Percentiles rank a stretch among this genome's conserved stretches.
These are phyloP conservation scores for Piedraia hortae DNA, from an alignment of 2,329 filamentous ascomycete genomes.

Conservation along the genomic window DNA sequence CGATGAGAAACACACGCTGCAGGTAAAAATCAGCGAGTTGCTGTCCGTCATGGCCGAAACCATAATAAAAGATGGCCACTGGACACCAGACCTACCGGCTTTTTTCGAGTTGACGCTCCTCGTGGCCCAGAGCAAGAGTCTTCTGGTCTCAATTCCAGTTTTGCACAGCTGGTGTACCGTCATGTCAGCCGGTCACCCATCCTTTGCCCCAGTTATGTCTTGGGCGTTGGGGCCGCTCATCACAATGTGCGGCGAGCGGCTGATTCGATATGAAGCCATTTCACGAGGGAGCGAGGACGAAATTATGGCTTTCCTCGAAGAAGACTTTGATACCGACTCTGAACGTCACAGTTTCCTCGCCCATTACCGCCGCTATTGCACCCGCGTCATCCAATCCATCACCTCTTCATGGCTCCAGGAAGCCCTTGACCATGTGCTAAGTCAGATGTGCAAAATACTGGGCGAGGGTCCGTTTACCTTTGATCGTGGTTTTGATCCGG, in stretches of 20 bases:
- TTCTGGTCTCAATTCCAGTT: slow-evolving; percentile 79
- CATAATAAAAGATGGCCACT: neutral
- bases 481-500: slow-evolving; percentile 31
- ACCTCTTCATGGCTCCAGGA: slow-evolving; percentile 59
- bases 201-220: slow-evolving; percentile 31
- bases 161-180: slow-evolving; percentile 74
- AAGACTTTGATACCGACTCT: slow-evolving; percentile 84
- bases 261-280: slow-evolving; percentile 68
- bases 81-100: slow-evolving; percentile 30
- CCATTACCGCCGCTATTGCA: slow-evolving; percentile 80
- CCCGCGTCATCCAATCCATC: slow-evolving; percentile 63
- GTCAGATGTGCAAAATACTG: slow-evolving; percentile 45
- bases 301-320: slow-evolving; percentile 49
- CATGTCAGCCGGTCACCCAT: slow-evolving; percentile 42
- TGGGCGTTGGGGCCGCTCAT: slow-evolving; percentile 46
- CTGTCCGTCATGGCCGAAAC: slow-evolving; percentile 46
- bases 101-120: slow-evolving; percentile 57
- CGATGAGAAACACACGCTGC: slow-evolving; percentile 74
- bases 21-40: slow-evolving; percentile 88
- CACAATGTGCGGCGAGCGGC: slow-evolving; percentile 53
- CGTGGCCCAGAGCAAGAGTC: slow-evolving; percentile 59
- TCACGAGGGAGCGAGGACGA: slow-evolving; percentile 59
- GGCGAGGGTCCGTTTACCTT: slow-evolving; percentile 43
- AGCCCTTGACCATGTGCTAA: slow-evolving; percentile 67
- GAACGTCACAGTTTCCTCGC: slow-evolving; percentile 86